A percentile compares a stretch with the other conserved stretches of the same genome.
Evolutionary conservation across 2,329 filamentous ascomycete species (phyloP).

Genomic region (Alternaria rosae): DNA sequence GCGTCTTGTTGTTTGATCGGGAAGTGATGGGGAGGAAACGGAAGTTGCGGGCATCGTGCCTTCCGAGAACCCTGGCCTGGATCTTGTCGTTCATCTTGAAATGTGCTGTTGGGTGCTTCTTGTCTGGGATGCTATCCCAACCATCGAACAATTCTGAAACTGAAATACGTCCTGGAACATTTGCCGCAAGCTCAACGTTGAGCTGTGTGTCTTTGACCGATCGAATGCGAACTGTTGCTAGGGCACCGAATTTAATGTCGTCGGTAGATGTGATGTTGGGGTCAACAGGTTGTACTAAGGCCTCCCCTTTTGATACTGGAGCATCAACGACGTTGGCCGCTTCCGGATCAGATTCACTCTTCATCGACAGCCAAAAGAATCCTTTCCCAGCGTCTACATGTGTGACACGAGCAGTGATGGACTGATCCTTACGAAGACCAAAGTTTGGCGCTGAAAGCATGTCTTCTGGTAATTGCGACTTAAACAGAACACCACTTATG

Average conservation of each 20-base stretch:
- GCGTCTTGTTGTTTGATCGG: slow-evolving; percentile 72
- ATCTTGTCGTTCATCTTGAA: slow-evolving; percentile 77
- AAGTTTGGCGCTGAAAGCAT: slow-evolving; percentile 74
- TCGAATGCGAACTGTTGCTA: slow-evolving; percentile 79
- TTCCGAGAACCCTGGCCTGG: slow-evolving; percentile 78
- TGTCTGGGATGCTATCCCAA: slow-evolving; percentile 85
- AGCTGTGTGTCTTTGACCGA: slow-evolving; percentile 90
- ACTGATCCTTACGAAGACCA: slow-evolving; percentile 78
- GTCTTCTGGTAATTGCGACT: slow-evolving; percentile 77
- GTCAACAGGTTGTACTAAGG: slow-evolving; percentile 70
- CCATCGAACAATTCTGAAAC: slow-evolving; percentile 88
- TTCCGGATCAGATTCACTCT: slow-evolving; percentile 54
- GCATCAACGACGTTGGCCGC: slow-evolving; percentile 40
- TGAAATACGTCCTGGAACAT: slow-evolving; percentile 90
- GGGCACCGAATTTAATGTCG: slow-evolving; percentile 75
- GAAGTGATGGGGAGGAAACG: slow-evolving; percentile 92
- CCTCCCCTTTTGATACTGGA: slow-evolving; percentile 43
- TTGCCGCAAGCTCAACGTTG: slow-evolving; percentile 87
- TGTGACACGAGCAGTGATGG: slow-evolving; percentile 74
- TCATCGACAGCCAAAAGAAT: slow-evolving; percentile 73
- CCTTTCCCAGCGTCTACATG: slow-evolving; percentile 74
- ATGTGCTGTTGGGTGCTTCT: slow-evolving; percentile 77
- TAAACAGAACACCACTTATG: slow-evolving; percentile 80
- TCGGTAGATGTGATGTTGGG: slow-evolving; percentile 68
- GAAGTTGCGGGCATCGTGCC: slow-evolving; percentile 90